A percentile compares a stretch with the other conserved stretches of the same genome.
Evolutionary conservation across 2,329 filamentous ascomycete species (phyloP).

Genomic region (Fusarium pilosicola): DNA sequence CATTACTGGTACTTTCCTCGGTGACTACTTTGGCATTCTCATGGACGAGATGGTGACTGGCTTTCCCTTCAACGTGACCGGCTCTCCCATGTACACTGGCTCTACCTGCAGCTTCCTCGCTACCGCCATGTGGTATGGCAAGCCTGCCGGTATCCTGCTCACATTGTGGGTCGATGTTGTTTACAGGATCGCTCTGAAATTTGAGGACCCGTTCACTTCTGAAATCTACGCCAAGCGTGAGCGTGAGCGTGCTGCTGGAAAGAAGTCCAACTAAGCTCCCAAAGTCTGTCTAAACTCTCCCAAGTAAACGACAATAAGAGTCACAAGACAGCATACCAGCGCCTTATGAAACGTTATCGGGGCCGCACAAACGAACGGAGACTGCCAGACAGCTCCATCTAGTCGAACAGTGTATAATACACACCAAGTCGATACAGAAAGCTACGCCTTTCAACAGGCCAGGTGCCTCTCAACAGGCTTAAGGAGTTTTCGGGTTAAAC

Average conservation of each 20-base stretch:
- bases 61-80: conserved; percentile 94
- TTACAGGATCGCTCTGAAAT: conserved; percentile 83
- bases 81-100: conserved; percentile 96
- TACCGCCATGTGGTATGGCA: conserved; percentile 83
- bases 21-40: conserved; percentile 98
- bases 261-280: conserved; percentile 61
- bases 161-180: conserved; percentile 78
- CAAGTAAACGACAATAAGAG: conserved; percentile 14
- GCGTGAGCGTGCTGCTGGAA: conserved; percentile 62
- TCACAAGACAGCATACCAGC: neutral
- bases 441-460: conserved; percentile 45
- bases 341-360: neutral
- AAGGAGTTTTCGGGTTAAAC: conserved; percentile 36
- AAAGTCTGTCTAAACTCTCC: neutral
- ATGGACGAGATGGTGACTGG: conserved; percentile 95
- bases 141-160: conserved; percentile 84
- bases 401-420: conserved; percentile 22
- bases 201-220: conserved; percentile 94
- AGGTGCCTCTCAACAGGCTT: conserved; percentile 44
- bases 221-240: conserved; percentile 93
- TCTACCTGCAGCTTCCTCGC: conserved; percentile 93
- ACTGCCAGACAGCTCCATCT: conserved; percentile 1
- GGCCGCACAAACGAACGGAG: neutral
- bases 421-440: conserved; percentile 35
- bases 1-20: conserved; percentile 94